Percentiles rank a stretch among this genome's conserved stretches.
Evolutionary conservation across 176 grass and related monocot genomes (phyloP).

Genomic region (Stipa capillata): DNA sequence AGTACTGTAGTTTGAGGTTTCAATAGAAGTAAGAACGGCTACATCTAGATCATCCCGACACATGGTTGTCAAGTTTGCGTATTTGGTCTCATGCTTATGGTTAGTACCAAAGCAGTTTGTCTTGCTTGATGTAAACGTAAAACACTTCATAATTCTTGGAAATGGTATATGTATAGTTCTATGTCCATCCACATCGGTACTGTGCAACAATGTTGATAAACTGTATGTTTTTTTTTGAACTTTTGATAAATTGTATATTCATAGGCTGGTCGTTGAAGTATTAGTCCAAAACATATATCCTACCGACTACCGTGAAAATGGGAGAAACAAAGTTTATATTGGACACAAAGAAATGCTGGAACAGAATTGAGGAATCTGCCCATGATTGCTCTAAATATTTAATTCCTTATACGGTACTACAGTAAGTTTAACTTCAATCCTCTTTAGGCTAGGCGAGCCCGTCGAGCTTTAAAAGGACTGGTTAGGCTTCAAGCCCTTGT

Average conservation of each 20-base stretch:
- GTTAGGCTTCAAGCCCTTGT: slow-evolving; percentile 96
- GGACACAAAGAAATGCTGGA: background rate
- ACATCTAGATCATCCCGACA: background rate
- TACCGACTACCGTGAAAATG: background rate
- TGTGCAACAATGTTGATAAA: background rate
- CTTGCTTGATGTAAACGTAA: background rate
- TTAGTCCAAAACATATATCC: background rate
- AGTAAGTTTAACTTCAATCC: background rate
- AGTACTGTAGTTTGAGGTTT: no score
- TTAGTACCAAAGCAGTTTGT: background rate
- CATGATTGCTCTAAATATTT: background rate
- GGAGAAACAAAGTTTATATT: background rate
- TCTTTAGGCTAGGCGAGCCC: slow-evolving; percentile 88
- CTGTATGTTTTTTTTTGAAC: no score
- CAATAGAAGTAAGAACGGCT: background rate
- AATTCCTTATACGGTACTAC: background rate
- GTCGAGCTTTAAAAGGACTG: slow-evolving; percentile 78
- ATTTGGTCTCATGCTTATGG: background rate
- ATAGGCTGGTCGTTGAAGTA: background rate
- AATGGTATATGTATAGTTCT: background rate
- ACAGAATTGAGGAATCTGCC: background rate
- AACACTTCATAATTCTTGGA: background rate
- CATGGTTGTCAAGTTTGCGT: background rate
- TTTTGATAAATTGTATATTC: background rate
- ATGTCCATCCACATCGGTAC: background rate